phyloP scores from a whole-genome alignment of 2,329 filamentous ascomycete species.

The Fusarium acutatum region DNA sequence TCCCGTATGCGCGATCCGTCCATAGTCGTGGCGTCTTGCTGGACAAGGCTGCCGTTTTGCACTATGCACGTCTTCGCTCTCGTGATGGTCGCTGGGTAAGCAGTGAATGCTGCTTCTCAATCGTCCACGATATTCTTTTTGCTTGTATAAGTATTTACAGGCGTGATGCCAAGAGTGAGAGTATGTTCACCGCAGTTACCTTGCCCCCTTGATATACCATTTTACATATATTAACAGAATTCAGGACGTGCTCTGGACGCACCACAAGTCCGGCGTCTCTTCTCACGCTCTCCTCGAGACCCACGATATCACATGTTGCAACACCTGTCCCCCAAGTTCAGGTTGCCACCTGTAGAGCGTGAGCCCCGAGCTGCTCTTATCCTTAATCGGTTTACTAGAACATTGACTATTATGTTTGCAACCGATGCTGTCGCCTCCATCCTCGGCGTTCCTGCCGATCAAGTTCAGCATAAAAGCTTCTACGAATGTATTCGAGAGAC shows the following conservation, averaged over 20 bases:
- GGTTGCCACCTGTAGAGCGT: constrained; percentile 68
- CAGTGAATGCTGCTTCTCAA: constrained; percentile 89
- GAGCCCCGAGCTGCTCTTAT: constrained; percentile 87
- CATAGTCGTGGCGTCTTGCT: constrained; percentile 78
- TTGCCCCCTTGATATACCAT: background rate
- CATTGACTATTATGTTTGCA: constrained; percentile 85
- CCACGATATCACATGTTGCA: constrained; percentile 91
- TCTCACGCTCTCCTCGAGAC: constrained; percentile 82
- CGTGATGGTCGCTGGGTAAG: constrained; percentile 76
- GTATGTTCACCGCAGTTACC: constrained; percentile 60
- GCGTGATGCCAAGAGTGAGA: constrained; percentile 73
- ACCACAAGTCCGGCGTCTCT: constrained; percentile 79
- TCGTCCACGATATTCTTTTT: constrained; percentile 88
- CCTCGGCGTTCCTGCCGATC: constrained; percentile 74
- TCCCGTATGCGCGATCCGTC: constrained; percentile 76
- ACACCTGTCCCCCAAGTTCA: constrained; percentile 84
- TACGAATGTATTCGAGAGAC: constrained; percentile 86
- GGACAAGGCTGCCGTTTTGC: constrained; percentile 85
- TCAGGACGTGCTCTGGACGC: constrained; percentile 80
- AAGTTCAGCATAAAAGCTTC: constrained; percentile 80
- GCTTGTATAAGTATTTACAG: constrained; percentile 84
- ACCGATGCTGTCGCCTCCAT: constrained; percentile 80
- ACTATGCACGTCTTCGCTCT: constrained; percentile 78
- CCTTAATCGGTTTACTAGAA: constrained; percentile 85
- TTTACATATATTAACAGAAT: constrained; percentile 10